Conservation (phyloP, 441 rosid genomes). For the Pelargonium cotyledonis region DNA sequence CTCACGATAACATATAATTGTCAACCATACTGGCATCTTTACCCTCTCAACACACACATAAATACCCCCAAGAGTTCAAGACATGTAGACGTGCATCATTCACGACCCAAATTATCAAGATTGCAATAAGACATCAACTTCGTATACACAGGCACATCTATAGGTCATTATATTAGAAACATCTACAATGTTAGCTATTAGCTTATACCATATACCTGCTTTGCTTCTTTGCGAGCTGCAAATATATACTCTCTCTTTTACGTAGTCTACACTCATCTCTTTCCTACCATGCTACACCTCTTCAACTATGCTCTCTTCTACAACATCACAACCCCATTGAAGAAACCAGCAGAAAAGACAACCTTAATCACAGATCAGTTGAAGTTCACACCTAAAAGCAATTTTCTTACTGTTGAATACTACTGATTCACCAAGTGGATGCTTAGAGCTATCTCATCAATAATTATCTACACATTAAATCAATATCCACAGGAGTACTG, state of each 20-base stretch:
- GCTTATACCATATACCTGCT: not conserved
- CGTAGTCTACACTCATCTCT: not conserved
- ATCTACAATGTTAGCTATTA: not conserved
- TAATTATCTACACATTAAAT: not conserved
- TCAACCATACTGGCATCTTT: not conserved
- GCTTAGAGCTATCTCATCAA: not conserved
- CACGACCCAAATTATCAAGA: too few species aligned
- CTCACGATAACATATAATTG: not conserved
- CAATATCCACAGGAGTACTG: not conserved
- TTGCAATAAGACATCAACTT: not conserved
- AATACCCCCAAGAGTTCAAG: not conserved
- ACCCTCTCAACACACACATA: not conserved
- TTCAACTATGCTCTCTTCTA: too few species aligned
- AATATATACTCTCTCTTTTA: not conserved
- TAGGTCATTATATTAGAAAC: not conserved
- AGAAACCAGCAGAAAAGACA: not conserved
- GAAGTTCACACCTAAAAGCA: not conserved
- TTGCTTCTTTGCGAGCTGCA: not conserved
- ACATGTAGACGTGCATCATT: not conserved
- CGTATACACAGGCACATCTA: not conserved
- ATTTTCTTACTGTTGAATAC: not conserved
- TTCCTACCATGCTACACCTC: not conserved
- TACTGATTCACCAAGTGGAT: not conserved
- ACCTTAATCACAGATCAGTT: not conserved
- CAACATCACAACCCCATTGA: not conserved